Evolutionary conservation across 495 filamentous ascomycete species (phyloP).

Genomic region (Evansstolkia leycettana): DNA sequence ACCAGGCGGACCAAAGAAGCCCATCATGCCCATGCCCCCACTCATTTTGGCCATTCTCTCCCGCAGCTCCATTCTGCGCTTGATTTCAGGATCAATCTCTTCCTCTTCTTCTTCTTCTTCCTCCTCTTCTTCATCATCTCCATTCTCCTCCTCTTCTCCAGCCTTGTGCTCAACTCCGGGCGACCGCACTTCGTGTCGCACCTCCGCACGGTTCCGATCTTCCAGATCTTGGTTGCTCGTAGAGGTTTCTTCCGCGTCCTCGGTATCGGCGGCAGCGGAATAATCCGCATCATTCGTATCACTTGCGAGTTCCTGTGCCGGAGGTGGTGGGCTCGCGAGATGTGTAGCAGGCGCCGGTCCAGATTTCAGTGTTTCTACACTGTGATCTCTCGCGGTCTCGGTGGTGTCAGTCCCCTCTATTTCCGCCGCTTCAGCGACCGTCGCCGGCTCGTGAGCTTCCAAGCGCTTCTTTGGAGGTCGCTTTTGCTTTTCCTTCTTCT

Average conservation of each 20-base stretch:
- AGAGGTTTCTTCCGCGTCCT: constrained; percentile 65
- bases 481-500: constrained; percentile 85
- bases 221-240: constrained; percentile 67
- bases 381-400: constrained; percentile 42
- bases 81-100: constrained; percentile 83
- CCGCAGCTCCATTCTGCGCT: constrained; percentile 75
- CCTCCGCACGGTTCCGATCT: constrained; percentile 32
- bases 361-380: constrained; percentile 43
- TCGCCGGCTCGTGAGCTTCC: constrained; percentile 37
- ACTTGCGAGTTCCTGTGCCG: constrained; percentile 43
- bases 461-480: constrained; percentile 64
- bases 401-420: constrained; percentile 35
- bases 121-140: constrained; percentile 28
- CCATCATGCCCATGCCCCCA: constrained; percentile 93
- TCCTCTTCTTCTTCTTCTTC: constrained; percentile 74
- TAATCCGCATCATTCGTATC: constrained; percentile 87
- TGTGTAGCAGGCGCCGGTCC: constrained; percentile 29
- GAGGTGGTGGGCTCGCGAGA: constrained; percentile 28
- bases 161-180: constrained; percentile 8
- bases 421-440: constrained; percentile 18
- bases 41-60: constrained; percentile 98
- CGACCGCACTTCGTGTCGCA: constrained; percentile 9
- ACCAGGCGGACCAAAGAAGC: constrained; percentile 75
- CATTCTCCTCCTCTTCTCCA: constrained; percentile 23
- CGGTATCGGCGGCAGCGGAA: constrained; percentile 75